Evolutionary conservation across 768 basidiomycete genomes (phyloP), one percentile per base, ranked within the genome.

Genomic region (Trichaptum fuscoviolaceum): DNA sequence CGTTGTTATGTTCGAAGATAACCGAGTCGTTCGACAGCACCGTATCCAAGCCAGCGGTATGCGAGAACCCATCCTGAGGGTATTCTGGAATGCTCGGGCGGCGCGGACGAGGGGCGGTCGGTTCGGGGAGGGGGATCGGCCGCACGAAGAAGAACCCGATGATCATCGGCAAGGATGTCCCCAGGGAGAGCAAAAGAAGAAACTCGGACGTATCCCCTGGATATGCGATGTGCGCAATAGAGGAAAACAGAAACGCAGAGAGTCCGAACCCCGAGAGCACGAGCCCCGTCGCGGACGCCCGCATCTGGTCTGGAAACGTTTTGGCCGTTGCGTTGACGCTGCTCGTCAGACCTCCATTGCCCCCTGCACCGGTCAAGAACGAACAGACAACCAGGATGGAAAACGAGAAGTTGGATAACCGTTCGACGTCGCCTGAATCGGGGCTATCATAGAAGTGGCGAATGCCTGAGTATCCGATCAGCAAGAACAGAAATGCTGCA

Each of bases 241-340:
- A 83, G 15, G 92, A 91, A 77, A 96, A 97, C 68, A 92, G 81
- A 80, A 96, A 96, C 0, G 95, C 95, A 0, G 93, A 95, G 18
- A 98, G 85, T 0, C 95, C 95, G 69, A 93, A 95, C 35, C 93
- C 95, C 0, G 93, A 92, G 23, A 95, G 76, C 35, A 95, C 93
- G 9, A 93, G 74, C 1, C 90, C 89, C 0, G 90, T 92, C 9
- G 87, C 84, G 0, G 87, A 87, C 12, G 89, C 93, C 23, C 93
- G 83, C 52, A 84, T 81, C 58, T 77, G 77, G 67, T 93, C 88
- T 0, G 91, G 87, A 70, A 95, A 95, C 23, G 87, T 86, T 70
- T 91, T 95, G 0, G 95, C 95, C 0, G 90, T 91, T 1, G 91
- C 81, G 72, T 96, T 97, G 24, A 95, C 79, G 0, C 87, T 81